phyloP scores from a whole-genome alignment of 2,329 filamentous ascomycete species.

The Nakataea oryzae region DNA sequence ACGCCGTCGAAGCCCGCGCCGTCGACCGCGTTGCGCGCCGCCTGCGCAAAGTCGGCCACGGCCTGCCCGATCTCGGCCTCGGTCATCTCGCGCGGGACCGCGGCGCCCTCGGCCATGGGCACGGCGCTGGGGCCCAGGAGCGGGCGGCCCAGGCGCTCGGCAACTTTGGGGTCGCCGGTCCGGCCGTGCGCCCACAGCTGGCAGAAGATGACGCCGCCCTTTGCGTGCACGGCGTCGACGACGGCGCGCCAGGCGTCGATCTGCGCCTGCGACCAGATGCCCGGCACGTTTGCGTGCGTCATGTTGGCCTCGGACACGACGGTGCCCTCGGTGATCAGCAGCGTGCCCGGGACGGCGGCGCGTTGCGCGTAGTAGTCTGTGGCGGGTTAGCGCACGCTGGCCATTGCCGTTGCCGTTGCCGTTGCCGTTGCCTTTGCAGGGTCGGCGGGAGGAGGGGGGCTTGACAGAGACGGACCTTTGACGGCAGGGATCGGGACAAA shows the following conservation, averaged over 20 bases:
- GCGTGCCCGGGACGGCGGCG: constrained; percentile 25
- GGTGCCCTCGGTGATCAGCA: constrained; percentile 36
- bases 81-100: constrained; percentile 39
- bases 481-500: constrained; percentile 17
- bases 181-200: constrained; percentile 44
- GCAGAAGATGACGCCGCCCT: constrained; percentile 48
- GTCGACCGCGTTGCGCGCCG: constrained; percentile 30
- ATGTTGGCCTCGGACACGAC: constrained; percentile 23
- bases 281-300: constrained; percentile 37
- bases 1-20: constrained; percentile 39
- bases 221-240: constrained; percentile 50
- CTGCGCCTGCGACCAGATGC: constrained; percentile 44
- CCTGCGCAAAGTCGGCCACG: constrained; percentile 17
- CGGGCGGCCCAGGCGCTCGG: constrained; percentile 17
- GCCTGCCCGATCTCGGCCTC: constrained; percentile 28
- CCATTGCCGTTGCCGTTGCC: too few species aligned
- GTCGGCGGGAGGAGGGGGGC: too few species aligned
- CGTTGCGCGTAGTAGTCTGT: constrained; percentile 31
- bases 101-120: constrained; percentile 35
- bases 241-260: constrained; percentile 47
- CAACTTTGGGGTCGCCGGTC: constrained; percentile 17
- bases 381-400: too few species aligned
- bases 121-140: constrained; percentile 28
- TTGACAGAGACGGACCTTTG: constrained; percentile 5
- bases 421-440: too few species aligned